Conservation (phyloP, 169 alveolate genomes). For the Cryptosporidium felis region DNA sequence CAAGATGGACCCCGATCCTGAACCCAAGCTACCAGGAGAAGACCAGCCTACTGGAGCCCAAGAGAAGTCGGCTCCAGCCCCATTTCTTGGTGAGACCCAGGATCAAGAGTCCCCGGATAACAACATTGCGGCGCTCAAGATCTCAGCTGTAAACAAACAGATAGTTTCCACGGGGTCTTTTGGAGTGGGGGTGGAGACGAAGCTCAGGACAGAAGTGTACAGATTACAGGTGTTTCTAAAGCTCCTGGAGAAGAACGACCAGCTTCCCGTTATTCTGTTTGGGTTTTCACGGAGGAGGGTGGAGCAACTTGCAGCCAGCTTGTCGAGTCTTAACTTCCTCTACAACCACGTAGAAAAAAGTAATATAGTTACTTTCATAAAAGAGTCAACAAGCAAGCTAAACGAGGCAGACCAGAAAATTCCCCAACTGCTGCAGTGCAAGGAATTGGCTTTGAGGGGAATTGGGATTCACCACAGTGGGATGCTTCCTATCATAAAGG, state of each 20-base stretch:
- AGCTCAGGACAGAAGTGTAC: conserved; percentile 80
- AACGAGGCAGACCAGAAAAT: conserved; percentile 86
- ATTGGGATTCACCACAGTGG: conserved; percentile 99
- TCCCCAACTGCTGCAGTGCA: conserved; percentile 87
- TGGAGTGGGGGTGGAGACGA: conserved; percentile 33
- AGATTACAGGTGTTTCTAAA: conserved; percentile 80
- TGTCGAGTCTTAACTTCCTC: conserved; percentile 84
- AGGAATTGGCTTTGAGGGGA: conserved; percentile 89
- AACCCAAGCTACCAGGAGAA: too few species aligned
- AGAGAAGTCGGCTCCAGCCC: too few species aligned
- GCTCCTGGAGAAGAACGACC: conserved; percentile 81
- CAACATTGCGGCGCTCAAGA: background rate
- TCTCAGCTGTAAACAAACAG: background rate
- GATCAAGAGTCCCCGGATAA: conserved; percentile 11
- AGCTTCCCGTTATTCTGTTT: conserved; percentile 95
- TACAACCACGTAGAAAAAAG: conserved; percentile 82
- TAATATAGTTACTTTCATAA: conserved; percentile 85
- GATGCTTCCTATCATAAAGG: conserved; percentile 96
- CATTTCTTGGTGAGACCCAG: too few species aligned
- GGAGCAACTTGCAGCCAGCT: conserved; percentile 87
- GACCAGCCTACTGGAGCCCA: too few species aligned
- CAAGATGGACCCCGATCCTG: too few species aligned
- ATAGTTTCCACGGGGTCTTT: background rate
- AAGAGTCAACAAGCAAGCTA: conserved; percentile 82
- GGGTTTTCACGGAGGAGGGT: conserved; percentile 92